phyloP scores from a whole-genome alignment of 768 basidiomycete genomes.

The Psilocybe cyanescens region DNA sequence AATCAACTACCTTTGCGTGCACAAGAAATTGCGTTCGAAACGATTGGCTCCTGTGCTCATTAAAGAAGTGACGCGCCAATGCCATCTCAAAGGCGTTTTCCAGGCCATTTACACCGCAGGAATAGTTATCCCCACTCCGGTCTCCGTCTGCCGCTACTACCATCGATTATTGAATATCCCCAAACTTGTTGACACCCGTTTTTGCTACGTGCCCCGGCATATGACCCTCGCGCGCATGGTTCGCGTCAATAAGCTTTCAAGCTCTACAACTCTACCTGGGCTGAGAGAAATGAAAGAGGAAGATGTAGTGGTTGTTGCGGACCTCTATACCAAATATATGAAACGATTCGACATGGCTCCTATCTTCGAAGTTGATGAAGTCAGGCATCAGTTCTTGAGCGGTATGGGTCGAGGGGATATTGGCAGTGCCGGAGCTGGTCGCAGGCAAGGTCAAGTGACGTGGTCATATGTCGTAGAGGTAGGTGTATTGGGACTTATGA shows the following conservation, averaged over 20 bases:
- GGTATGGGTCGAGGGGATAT: conserved; percentile 68
- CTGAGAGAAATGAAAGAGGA: conserved; percentile 87
- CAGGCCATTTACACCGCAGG: conserved; percentile 98
- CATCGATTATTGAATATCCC: conserved; percentile 91
- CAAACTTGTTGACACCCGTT: conserved; percentile 90
- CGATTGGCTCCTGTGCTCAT: conserved; percentile 95
- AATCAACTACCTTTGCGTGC: conserved; percentile 97
- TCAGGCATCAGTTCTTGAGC: conserved; percentile 86
- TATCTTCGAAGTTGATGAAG: conserved; percentile 74
- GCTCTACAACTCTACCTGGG: conserved; percentile 55
- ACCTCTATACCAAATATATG: conserved; percentile 80
- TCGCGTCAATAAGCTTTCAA: conserved; percentile 69
- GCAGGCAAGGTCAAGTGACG: conserved; percentile 82
- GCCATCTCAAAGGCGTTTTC: conserved; percentile 87
- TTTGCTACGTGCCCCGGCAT: conserved; percentile 84
- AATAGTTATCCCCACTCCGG: conserved; percentile 90
- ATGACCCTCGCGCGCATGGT: conserved; percentile 94
- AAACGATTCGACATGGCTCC: conserved; percentile 84
- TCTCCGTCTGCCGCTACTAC: conserved; percentile 89
- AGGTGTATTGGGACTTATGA: conserved; percentile 16
- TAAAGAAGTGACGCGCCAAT: conserved; percentile 95
- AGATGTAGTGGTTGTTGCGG: conserved; percentile 73
- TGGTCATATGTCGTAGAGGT: conserved; percentile 99
- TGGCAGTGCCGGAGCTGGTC: conserved; percentile 50
- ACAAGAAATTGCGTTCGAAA: conserved; percentile 96